Base-by-base conservation (phyloP, 257 asterid species). In the Galeopsis tetrahit region DNA sequence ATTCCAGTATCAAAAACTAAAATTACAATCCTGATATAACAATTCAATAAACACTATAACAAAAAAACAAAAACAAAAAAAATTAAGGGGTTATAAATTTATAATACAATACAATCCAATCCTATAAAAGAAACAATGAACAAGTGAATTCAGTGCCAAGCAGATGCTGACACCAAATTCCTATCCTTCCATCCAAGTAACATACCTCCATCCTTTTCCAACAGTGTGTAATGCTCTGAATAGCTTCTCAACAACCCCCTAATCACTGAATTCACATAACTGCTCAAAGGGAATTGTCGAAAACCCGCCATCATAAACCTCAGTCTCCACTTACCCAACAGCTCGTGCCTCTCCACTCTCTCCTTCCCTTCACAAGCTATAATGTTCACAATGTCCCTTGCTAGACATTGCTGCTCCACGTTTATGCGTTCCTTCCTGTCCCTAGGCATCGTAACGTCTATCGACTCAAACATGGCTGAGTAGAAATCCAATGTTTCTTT, bases 351-450 rank as follows among this genome's bases (percentile, higher is more conserved):
- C 44, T 91, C 98, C 46, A 86, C 94, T 69, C 98, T 85, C 69
- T 89, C 98, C 79, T 67, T 83, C 74, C 97, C 98, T 66, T 93
- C 98, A 2, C 98, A 93, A 7, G 98, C 98, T 66, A 93, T 85
- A 52, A 93, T 82, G 85, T 91, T 93, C 77, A 93, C 98, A 1
- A 93, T 85, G 55, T 93, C 98, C 82, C 96, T 83, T 0, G 98
- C 98, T 69, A 91, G 60, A 40, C 98, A 93, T 28, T 91, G 96
- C 60, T 89, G 90, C 89, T 93, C 98, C 76, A 91, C 97, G 13
- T 78, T 86, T n/a, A 93, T 86, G 38, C 98, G 82, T 72, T 93
- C 96, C 84, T 86, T 93, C 79, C 82, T 76, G 63, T 85, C 93
- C 89, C 97, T 82, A 0, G 85, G 78, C 87, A 92, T 61, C 0